These are phyloP conservation scores for Lachnellula willkommii DNA, from an alignment of 2,329 filamentous ascomycete genomes.

Conservation along the genomic window DNA sequence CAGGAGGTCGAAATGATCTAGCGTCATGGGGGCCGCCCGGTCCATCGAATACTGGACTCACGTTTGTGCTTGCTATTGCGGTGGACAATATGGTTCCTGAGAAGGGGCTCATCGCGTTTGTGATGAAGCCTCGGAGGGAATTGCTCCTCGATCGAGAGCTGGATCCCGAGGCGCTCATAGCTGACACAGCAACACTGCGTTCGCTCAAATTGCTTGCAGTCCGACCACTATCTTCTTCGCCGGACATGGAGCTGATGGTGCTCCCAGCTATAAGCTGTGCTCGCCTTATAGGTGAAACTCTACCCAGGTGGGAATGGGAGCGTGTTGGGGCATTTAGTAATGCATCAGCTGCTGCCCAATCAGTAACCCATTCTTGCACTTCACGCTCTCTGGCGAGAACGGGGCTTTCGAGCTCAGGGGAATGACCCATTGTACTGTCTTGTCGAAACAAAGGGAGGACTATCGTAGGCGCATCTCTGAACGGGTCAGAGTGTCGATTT, in stretches of 20 bases:
- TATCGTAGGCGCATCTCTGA: conserved; percentile 23
- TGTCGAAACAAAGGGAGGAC: conserved; percentile 6
- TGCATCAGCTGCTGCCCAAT: conserved; percentile 33
- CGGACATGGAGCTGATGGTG: conserved; percentile 21
- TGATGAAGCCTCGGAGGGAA: conserved; percentile 28
- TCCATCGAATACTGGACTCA: conserved; percentile 20
- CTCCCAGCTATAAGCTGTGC: conserved; percentile 26
- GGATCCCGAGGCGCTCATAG: conserved; percentile 22
- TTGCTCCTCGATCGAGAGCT: conserved; percentile 26
- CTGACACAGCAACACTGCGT: conserved; percentile 24
- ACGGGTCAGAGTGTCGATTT: conserved; percentile 26
- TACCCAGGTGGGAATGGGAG: conserved; percentile 26
- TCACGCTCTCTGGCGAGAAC: conserved; percentile 29
- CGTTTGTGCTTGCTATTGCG: conserved; percentile 13
- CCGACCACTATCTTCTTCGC: conserved; percentile 29
- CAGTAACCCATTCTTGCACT: conserved; percentile 33
- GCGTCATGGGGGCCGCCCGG: conserved; percentile 1
- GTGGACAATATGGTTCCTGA: conserved; percentile 13
- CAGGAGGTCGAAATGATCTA: conserved; percentile 9
- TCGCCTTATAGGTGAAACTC: conserved; percentile 29
- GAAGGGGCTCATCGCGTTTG: conserved; percentile 26
- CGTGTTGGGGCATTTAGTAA: conserved; percentile 26
- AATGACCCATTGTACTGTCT: conserved; percentile 10
- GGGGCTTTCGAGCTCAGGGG: conserved; percentile 21
- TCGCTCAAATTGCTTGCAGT: conserved; percentile 33